Conservation (phyloP, 169 alveolate genomes). For the Plasmodium blacklocki region DNA sequence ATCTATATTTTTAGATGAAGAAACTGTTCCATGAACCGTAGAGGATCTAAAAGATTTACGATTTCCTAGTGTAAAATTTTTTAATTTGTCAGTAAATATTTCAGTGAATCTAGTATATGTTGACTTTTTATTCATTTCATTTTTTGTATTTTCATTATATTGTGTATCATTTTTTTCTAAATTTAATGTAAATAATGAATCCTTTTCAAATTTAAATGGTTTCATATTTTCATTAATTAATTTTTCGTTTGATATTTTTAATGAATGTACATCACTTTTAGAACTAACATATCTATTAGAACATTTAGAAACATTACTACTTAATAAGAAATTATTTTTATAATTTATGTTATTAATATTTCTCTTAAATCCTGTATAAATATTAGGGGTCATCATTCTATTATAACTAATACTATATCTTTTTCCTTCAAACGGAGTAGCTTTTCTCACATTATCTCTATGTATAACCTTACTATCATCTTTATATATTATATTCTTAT, state of each 20-base stretch:
- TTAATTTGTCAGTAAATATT: constrained; percentile 22
- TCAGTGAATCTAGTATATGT: constrained; percentile 57
- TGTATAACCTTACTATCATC: constrained; percentile 9
- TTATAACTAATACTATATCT: constrained; percentile 28
- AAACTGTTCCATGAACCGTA: constrained; percentile 3
- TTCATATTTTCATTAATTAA: neutral
- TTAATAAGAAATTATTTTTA: constrained; percentile 4
- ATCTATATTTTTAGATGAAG: constrained; percentile 1
- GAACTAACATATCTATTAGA: constrained; percentile 16
- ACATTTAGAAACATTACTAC: constrained; percentile 1
- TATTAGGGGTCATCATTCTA: constrained; percentile 3
- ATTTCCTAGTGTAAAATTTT: constrained; percentile 26
- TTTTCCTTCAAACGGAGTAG: constrained; percentile 18
- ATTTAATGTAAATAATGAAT: constrained; percentile 7
- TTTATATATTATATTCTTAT: neutral
- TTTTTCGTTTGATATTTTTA: neutral
- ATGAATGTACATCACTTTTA: constrained; percentile 12
- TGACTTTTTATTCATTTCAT: constrained; percentile 5
- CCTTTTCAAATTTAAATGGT: constrained; percentile 21
- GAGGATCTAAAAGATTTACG: constrained; percentile 25
- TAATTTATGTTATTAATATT: constrained; percentile 6
- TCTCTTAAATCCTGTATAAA: constrained; percentile 38
- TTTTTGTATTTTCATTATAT: neutral
- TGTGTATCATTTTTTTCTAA: neutral
- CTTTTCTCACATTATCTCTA: constrained; percentile 9